Evolutionary conservation across 1,139 yeast genomes (phyloP).

Genomic region (Geotrichum macrosporum): DNA sequence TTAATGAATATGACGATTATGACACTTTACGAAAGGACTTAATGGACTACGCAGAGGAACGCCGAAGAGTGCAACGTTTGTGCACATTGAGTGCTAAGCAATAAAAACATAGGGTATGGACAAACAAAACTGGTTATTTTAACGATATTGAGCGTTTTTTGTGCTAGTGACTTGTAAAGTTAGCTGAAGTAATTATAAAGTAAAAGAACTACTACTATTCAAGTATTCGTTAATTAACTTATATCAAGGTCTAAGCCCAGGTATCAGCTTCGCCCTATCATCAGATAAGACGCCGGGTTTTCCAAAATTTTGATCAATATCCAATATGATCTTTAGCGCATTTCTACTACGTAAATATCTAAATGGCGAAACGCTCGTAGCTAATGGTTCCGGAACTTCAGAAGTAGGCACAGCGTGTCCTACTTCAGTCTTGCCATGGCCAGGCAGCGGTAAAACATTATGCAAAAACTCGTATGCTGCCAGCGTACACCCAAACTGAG

Average conservation of each 20-base stretch:
- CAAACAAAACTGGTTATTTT: too few relatives aligned
- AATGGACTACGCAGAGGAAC: too few relatives aligned
- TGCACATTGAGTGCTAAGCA: too few relatives aligned
- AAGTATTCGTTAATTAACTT: background rate
- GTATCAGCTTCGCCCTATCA: slow-evolving; percentile 30
- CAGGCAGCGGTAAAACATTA: slow-evolving; percentile 51
- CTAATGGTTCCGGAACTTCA: slow-evolving; percentile 21
- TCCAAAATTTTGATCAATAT: slow-evolving; percentile 46
- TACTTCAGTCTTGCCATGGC: slow-evolving; percentile 39
- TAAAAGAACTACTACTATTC: background rate
- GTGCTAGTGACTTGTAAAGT: too few relatives aligned
- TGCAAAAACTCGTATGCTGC: slow-evolving; percentile 92
- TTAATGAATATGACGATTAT: too few relatives aligned
- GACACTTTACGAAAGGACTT: too few relatives aligned
- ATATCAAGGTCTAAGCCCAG: slow-evolving; percentile 30
- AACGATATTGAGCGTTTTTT: too few relatives aligned
- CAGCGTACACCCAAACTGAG: slow-evolving; percentile 94
- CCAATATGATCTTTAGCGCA: slow-evolving; percentile 43
- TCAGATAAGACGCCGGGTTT: slow-evolving; percentile 36
- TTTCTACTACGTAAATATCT: slow-evolving; percentile 42
- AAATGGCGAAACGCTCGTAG: slow-evolving; percentile 33
- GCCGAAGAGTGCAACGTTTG: too few relatives aligned
- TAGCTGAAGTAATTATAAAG: background rate
- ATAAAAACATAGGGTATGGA: too few relatives aligned
- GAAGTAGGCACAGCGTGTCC: slow-evolving; percentile 43